Evolutionary conservation across 1,139 yeast species (phyloP).

Genomic region (Zygosaccharomyces pseudobailii): DNA sequence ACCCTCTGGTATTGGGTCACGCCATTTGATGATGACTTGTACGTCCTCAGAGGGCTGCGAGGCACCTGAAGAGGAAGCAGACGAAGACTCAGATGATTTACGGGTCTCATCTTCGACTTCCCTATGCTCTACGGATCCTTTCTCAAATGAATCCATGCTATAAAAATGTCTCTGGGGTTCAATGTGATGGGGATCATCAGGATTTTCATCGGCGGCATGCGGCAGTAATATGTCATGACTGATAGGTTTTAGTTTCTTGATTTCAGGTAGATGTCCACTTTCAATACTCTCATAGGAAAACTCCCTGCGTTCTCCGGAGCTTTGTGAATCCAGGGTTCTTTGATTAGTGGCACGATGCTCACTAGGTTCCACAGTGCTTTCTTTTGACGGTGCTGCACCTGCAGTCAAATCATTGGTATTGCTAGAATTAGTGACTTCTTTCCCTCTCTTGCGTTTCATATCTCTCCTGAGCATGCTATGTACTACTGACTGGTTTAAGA

Average conservation of each 20-base stretch:
- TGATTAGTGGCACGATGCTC: conserved; percentile 2
- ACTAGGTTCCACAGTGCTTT: not conserved
- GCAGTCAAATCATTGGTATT: not conserved
- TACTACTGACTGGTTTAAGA: conserved; percentile 23
- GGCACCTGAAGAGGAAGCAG: conserved; percentile 7
- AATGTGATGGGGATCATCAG: not conserved
- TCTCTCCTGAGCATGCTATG: conserved; percentile 23
- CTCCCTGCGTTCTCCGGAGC: not conserved
- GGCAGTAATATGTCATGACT: conserved; percentile 6
- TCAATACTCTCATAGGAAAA: conserved; percentile 14
- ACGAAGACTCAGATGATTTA: conserved; percentile 5
- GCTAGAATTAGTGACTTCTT: conserved; percentile 8
- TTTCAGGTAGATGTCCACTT: conserved; percentile 16
- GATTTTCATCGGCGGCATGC: not conserved
- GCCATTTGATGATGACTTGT: conserved; percentile 26
- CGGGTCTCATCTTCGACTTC: conserved; percentile 8
- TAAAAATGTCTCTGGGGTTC: conserved; percentile 3
- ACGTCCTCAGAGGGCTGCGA: conserved; percentile 13
- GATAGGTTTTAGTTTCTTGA: conserved; percentile 15
- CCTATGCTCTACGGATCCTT: conserved; percentile 18
- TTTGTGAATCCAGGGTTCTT: conserved; percentile 7
- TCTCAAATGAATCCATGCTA: conserved; percentile 17
- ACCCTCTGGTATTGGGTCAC: conserved; percentile 14
- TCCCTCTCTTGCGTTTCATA: conserved; percentile 24
- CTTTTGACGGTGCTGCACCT: not conserved